Evolutionary conservation across 441 rosid species (phyloP), one percentile per base, ranked within the genome.

Genomic region (Adansonia rubrostipa): DNA sequence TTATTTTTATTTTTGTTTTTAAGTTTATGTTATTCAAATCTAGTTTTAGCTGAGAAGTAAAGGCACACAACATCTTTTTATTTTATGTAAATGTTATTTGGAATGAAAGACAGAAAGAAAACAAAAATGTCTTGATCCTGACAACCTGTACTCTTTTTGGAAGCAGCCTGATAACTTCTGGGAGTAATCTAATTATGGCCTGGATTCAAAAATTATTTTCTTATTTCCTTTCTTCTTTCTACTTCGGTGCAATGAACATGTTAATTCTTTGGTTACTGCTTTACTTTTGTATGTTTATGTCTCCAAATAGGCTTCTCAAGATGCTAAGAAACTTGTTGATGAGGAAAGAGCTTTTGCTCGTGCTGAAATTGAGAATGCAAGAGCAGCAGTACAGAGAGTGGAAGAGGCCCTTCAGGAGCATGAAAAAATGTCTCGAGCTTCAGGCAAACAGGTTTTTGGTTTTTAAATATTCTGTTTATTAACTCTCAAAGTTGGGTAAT

Each of bases 321-420:
- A 96, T 91, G 99, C 98, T 63, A 95, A 92, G 90, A 93, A 84
- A 80, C 94, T 95, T 74, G 95, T 95, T 2, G 94, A 96, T 22
- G 96, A 91, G 89, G 99, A 96, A 87, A 90, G 97, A 84, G 91
- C 94, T 74, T 89, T 92, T 92, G 98, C 99, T 48, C 97, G 96
- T 79, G 88, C 28, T 24, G 28, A 24, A 24, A 24, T 24, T 24
- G 28, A 24, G 28, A 24, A 1, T 24, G 28, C 28, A 24, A 24
- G 28, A 24, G 28, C 28, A 24, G 28, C 28, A 24, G 28, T 24
- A 0, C 28, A 24, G 28, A 24, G 28, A 24, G 28, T 24, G 28
- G 28, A 24, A 24, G 28, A 24, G 28, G 28, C 28, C 28, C 28
- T 79, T 79, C 94, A 87, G 78, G 95, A 93, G 82, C 96, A 93